These are phyloP conservation scores for Botryotinia calthae DNA, from an alignment of 2,329 filamentous ascomycete species.

Conservation along the genomic window DNA sequence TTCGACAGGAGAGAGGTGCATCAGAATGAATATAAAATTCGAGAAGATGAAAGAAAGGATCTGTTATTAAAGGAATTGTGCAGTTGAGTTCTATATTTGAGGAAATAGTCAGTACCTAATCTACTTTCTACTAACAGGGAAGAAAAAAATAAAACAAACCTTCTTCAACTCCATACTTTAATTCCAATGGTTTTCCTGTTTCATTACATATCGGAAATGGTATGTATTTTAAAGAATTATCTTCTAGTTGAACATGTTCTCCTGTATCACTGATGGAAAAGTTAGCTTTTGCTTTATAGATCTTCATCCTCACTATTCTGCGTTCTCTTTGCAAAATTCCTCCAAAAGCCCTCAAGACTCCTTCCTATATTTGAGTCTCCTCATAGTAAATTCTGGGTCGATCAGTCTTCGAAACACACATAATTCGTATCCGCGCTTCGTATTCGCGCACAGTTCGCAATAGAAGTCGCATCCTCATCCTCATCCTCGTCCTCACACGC, in stretches of 20 bases:
- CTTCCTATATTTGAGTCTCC: not conserved
- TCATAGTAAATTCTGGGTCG: fast-evolving
- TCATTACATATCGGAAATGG: constrained; percentile 91
- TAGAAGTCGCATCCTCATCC: not conserved
- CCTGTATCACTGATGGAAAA: constrained; percentile 69
- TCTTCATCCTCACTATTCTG: not conserved
- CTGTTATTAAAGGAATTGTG: constrained; percentile 72
- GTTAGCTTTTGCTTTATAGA: not conserved
- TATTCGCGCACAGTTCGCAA: not conserved
- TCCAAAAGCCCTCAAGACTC: not conserved
- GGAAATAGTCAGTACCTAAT: not conserved
- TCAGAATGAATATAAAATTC: constrained; percentile 99
- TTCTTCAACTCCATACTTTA: constrained; percentile 77
- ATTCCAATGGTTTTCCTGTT: constrained; percentile 75
- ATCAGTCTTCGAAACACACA: not conserved
- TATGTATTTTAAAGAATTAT: constrained; percentile 85
- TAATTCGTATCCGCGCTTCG: not conserved
- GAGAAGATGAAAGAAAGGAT: constrained; percentile 82
- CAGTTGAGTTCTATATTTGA: constrained; percentile 68
- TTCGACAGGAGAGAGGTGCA: constrained; percentile 85
- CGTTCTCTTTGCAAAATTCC: not conserved
- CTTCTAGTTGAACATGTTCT: constrained; percentile 79
- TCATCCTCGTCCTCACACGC: not conserved
- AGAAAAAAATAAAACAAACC: constrained; percentile 25
- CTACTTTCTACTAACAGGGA: not conserved